phyloP scores from a whole-genome alignment of 495 filamentous ascomycete species.

The Letharia lupina region DNA sequence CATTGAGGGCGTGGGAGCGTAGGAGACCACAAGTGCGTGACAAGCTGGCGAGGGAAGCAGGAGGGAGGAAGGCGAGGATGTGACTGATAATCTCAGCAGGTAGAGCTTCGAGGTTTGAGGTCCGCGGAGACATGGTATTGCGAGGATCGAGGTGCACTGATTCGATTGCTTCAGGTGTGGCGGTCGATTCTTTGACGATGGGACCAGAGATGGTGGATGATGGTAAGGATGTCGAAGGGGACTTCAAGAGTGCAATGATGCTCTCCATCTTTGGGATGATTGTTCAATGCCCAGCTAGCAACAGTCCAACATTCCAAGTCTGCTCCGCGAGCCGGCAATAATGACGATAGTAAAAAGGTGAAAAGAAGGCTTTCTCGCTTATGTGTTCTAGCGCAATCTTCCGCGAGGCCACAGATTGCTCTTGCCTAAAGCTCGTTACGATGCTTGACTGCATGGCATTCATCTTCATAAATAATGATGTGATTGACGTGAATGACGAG shows the following conservation, averaged over 20 bases:
- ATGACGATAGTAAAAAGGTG: constrained; percentile 6
- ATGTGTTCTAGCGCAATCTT: constrained; percentile 9
- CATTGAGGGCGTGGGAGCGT: constrained; percentile 42
- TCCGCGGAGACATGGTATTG: background rate
- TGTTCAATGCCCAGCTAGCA: constrained; percentile 2
- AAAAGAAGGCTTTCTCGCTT: constrained; percentile 5
- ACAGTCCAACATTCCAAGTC: background rate
- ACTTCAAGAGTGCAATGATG: constrained; percentile 10
- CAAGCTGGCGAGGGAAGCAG: constrained; percentile 46
- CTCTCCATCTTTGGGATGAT: constrained; percentile 12
- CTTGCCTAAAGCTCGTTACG: background rate
- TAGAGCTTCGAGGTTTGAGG: constrained; percentile 31
- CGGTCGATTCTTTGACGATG: background rate
- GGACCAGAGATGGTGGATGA: background rate
- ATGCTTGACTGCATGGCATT: background rate
- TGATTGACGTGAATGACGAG: background rate
- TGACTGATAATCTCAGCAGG: constrained; percentile 56
- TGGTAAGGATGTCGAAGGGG: constrained; percentile 11
- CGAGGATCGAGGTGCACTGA: background rate
- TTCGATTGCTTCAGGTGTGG: background rate
- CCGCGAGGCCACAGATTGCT: background rate
- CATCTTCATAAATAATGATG: background rate
- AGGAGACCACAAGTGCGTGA: constrained; percentile 49
- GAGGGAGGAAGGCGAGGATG: constrained; percentile 53
- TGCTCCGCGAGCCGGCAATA: constrained; percentile 8